Conservation (phyloP, 768 basidiomycete species). For the Trichaptum fuscoviolaceum region DNA sequence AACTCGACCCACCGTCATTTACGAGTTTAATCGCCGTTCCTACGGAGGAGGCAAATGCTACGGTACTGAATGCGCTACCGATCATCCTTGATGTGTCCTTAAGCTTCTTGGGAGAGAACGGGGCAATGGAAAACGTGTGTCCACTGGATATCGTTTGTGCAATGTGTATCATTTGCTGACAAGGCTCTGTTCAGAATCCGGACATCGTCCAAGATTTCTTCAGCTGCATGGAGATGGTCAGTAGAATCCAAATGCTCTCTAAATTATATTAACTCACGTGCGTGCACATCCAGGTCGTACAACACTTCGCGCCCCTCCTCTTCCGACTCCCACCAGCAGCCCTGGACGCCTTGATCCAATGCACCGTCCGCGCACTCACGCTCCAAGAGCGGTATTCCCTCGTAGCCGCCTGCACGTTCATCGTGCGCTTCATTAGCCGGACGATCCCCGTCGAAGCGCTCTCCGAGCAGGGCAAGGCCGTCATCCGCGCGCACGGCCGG, state of each 20-base stretch:
- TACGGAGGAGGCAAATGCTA: conserved; percentile 45
- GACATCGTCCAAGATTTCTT: conserved; percentile 91
- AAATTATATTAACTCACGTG: not conserved
- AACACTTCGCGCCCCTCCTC: conserved; percentile 56
- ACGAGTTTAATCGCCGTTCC: conserved; percentile 46
- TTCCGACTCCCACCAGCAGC: conserved; percentile 58
- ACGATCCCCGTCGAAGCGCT: conserved; percentile 61
- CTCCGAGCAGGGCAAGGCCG: conserved; percentile 44
- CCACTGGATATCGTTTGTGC: not conserved
- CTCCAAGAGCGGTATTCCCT: conserved; percentile 84
- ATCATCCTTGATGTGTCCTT: conserved; percentile 57
- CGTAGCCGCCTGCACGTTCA: conserved; percentile 74
- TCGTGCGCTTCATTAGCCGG: conserved; percentile 70
- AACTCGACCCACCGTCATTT: conserved; percentile 71
- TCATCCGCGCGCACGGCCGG: conserved; percentile 53
- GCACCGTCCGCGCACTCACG: conserved; percentile 58
- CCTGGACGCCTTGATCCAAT: conserved; percentile 64
- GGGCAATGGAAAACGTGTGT: conserved; percentile 68
- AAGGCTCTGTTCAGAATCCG: conserved; percentile 55
- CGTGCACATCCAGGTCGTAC: conserved; percentile 33
- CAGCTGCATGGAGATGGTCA: conserved; percentile 69
- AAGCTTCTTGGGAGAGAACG: conserved; percentile 44
- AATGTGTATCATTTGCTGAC: not conserved
- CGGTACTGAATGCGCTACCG: conserved; percentile 52
- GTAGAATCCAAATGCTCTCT: conserved; percentile 16